phyloP scores from a whole-genome alignment of 441 rosid species.

The Syzygium syzygioides region DNA sequence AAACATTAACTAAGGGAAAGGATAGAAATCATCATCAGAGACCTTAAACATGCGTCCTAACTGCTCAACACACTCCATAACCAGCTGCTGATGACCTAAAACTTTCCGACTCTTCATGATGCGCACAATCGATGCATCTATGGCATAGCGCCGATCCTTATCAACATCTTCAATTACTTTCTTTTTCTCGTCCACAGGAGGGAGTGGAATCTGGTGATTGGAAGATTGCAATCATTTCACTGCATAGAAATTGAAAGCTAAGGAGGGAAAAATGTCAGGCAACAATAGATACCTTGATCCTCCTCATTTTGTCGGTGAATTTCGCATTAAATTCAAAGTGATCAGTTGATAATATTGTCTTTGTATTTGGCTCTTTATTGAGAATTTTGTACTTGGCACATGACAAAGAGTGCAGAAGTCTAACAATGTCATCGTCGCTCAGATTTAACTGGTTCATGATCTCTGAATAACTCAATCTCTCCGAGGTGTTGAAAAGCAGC shows the following conservation, averaged over 20 bases:
- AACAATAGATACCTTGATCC: constrained; percentile 63
- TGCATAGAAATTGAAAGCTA: neutral
- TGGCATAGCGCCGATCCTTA: constrained; percentile 32
- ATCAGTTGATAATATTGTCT: constrained; percentile 56
- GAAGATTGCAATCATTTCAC: neutral
- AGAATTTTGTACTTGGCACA: constrained; percentile 95
- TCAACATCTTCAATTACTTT: constrained; percentile 15
- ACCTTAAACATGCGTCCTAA: constrained; percentile 96
- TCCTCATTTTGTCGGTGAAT: constrained; percentile 82
- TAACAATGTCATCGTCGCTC: constrained; percentile 70
- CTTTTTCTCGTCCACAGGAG: constrained; percentile 17
- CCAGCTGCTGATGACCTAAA: constrained; percentile 79
- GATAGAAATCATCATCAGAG: neutral
- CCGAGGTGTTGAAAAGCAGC: constrained; percentile 72
- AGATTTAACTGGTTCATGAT: constrained; percentile 78
- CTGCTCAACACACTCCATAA: constrained; percentile 87
- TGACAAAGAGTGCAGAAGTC: constrained; percentile 87
- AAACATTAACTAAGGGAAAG: neutral
- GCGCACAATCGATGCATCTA: constrained; percentile 96
- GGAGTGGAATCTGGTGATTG: constrained; percentile 32
- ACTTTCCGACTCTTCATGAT: constrained; percentile 94
- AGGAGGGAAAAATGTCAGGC: neutral
- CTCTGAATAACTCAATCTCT: constrained; percentile 70
- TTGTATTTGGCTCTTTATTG: constrained; percentile 66
- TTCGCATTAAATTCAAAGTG: constrained; percentile 74